phyloP scores from a whole-genome alignment of 1,139 yeast species.

The Williopsis jadinii region DNA sequence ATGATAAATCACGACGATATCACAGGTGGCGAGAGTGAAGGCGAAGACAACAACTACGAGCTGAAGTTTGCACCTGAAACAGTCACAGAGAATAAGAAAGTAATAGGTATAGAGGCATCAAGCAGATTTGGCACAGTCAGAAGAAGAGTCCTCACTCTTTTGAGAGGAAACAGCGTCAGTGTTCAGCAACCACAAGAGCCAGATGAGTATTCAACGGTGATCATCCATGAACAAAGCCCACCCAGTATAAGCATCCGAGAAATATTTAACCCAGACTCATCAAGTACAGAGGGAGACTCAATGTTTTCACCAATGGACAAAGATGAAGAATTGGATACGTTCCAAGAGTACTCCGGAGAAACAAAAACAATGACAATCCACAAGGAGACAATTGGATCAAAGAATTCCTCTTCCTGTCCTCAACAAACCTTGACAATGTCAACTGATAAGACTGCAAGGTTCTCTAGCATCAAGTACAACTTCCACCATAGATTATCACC shows the following conservation, averaged over 20 bases:
- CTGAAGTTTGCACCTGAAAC: background rate
- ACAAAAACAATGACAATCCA: no score
- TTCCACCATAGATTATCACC: no score
- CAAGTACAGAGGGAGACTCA: background rate
- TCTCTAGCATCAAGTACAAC: no score
- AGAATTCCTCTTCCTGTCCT: no score
- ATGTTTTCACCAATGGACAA: background rate
- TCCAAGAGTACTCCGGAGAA: no score
- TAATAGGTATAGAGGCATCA: background rate
- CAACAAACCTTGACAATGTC: no score
- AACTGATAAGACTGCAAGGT: no score
- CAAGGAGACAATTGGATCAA: no score
- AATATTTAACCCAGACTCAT: background rate
- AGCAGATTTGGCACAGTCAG: conserved; percentile 3
- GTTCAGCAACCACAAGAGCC: background rate
- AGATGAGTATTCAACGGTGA: background rate
- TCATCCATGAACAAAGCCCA: background rate
- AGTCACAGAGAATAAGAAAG: background rate
- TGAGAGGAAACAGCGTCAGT: no score
- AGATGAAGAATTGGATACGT: background rate
- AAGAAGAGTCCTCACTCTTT: background rate
- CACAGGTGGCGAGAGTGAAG: background rate
- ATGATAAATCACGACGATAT: no score
- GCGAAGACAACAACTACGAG: background rate
- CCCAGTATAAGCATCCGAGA: no score